Conservation (phyloP, 345 rosid genomes). For the Sisymbrium irio region DNA sequence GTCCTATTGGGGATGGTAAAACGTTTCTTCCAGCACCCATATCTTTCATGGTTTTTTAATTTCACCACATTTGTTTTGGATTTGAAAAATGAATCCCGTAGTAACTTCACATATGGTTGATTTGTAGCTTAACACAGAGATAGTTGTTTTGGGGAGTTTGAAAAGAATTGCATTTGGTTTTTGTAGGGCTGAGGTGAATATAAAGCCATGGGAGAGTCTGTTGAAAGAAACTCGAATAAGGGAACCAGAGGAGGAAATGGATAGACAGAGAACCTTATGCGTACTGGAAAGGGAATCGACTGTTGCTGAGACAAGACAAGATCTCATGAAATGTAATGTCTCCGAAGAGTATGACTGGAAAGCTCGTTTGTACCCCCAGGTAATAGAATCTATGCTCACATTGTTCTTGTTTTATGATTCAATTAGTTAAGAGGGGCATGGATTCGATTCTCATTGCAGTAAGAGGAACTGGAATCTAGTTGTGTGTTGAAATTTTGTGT, state of each 20-base stretch:
- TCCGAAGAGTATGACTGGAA: conserved; percentile 75
- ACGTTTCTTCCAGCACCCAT: not conserved
- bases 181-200: conserved; percentile 73
- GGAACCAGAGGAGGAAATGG: conserved; percentile 55
- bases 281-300: conserved; percentile 84
- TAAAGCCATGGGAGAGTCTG: conserved; percentile 67
- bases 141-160: not conserved
- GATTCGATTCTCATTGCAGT: too few species aligned
- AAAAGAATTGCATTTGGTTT: not conserved
- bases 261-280: conserved; percentile 67
- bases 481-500: not conserved
- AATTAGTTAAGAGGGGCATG: too few species aligned
- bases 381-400: conserved; percentile 1
- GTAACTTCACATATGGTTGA: not conserved
- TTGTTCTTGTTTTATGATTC: not conserved
- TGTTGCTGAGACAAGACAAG: conserved; percentile 57
- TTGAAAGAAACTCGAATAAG: conserved; percentile 50
- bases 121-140: not conserved
- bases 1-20: conserved; percentile 96
- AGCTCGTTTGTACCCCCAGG: conserved; percentile 81
- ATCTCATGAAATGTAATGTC: conserved; percentile 73
- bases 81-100: not conserved
- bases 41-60: not conserved
- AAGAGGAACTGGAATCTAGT: too few species aligned
- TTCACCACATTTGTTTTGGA: not conserved